These are phyloP conservation scores for Chlorella variabilis DNA, from an alignment of 163 green algal genomes.

Conservation along the genomic window DNA sequence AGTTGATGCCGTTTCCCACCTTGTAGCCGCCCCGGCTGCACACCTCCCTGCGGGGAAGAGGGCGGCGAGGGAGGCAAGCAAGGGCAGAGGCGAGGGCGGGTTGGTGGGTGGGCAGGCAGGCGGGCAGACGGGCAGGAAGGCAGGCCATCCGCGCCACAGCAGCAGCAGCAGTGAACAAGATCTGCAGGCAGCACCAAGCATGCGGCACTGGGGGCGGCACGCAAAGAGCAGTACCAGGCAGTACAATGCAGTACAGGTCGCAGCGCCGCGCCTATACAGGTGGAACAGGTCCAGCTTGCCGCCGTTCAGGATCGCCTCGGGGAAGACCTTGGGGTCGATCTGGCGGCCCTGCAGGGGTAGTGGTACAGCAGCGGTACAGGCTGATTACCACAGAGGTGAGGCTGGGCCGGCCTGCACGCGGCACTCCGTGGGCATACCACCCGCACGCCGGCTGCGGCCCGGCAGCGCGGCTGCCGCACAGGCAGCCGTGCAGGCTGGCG, in stretches of 20 bases:
- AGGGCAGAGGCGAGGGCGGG: too few relatives aligned
- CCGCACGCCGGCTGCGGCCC: too few relatives aligned
- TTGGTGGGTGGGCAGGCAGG: too few relatives aligned
- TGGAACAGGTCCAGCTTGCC: conserved; percentile 69
- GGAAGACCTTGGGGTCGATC: conserved; percentile 53
- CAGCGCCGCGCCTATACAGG: conserved; percentile 74
- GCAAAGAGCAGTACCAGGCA: too few relatives aligned
- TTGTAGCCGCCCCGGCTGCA: conserved; percentile 57
- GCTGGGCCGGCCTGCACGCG: too few relatives aligned
- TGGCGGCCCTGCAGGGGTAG: conserved; percentile 11
- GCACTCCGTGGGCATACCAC: too few relatives aligned
- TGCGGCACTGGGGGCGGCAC: too few relatives aligned
- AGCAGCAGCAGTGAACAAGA: background rate
- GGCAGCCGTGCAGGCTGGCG: too few relatives aligned
- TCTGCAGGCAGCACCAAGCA: background rate
- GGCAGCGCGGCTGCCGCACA: too few relatives aligned
- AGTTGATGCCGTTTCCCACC: conserved; percentile 87
- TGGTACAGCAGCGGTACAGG: too few relatives aligned
- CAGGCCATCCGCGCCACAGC: background rate
- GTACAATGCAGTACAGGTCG: too few relatives aligned
- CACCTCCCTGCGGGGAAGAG: conserved; percentile 42
- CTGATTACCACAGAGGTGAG: background rate
- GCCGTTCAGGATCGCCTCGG: conserved; percentile 64
- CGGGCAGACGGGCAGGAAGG: background rate
- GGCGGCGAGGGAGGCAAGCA: too few relatives aligned